Percentiles rank a stretch among this genome's conserved stretches.
phyloP scores from a whole-genome alignment of 148 eudicot genomes.

The Dianthus caryophyllus region DNA sequence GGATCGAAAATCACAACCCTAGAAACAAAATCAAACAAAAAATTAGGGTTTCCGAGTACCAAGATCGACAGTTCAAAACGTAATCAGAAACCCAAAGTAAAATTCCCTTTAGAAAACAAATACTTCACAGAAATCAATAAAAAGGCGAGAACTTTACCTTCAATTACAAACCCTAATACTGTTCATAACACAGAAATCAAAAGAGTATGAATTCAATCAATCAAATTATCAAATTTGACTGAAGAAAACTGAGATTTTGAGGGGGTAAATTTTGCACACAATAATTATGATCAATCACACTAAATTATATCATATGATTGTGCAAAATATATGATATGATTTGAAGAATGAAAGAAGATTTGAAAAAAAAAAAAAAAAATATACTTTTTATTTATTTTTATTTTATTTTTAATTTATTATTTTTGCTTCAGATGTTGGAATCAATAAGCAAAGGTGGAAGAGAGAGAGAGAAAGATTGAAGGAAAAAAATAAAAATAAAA shows the following conservation, averaged over 20 bases:
- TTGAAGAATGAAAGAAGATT: conserved; percentile 9
- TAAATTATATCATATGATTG: neutral
- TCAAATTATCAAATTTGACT: neutral
- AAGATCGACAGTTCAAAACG: conserved; percentile 18
- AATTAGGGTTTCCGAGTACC: conserved; percentile 29
- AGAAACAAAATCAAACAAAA: neutral
- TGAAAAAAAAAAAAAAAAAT: neutral
- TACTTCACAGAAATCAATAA: conserved; percentile 1
- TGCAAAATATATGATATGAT: neutral
- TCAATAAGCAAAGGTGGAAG: conserved; percentile 12
- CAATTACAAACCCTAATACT: conserved; percentile 14
- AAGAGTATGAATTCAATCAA: neutral
- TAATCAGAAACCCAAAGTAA: neutral
- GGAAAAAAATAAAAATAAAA: no score
- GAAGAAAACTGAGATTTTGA: neutral
- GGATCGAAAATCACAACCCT: conserved; percentile 15
- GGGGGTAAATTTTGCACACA: neutral
- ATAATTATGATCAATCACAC: no score
- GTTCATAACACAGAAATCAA: no score
- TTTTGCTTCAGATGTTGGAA: conserved; percentile 5
- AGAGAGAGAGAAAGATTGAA: conserved; percentile 4
- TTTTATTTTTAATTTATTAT: no score
- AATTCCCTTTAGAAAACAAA: conserved; percentile 10
- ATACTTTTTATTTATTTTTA: no score
- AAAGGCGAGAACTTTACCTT: neutral